A percentile compares a stretch with the other conserved stretches of the same genome.
phyloP scores from a whole-genome alignment of 768 basidiomycete genomes.

The Amyloporia xantha region DNA sequence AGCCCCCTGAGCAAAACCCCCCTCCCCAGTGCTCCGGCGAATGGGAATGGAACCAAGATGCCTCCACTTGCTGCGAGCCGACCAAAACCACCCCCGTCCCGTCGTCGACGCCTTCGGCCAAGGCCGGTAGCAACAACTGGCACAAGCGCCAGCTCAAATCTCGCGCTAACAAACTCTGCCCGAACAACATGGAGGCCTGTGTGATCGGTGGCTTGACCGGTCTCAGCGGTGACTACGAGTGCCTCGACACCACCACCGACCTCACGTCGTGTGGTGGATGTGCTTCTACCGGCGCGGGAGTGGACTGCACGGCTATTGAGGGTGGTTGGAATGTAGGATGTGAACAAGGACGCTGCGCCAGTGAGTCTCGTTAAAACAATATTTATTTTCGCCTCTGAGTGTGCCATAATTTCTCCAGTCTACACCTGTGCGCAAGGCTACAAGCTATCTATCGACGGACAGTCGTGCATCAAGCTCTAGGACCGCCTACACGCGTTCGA shows the following conservation, averaged over 20 bases:
- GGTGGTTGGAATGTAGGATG: slow-evolving; percentile 71
- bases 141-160: slow-evolving; percentile 29
- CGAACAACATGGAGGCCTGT: slow-evolving; percentile 48
- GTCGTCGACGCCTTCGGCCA: slow-evolving; percentile 24
- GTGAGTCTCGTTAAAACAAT: slow-evolving; percentile 30
- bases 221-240: slow-evolving; percentile 44
- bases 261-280: slow-evolving; percentile 77
- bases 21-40: slow-evolving; percentile 35
- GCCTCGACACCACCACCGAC: slow-evolving; percentile 55
- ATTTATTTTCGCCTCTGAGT: slow-evolving; percentile 6
- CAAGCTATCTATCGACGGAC: slow-evolving; percentile 34
- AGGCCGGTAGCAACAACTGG: slow-evolving; percentile 28
- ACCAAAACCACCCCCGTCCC: slow-evolving; percentile 25
- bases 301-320: slow-evolving; percentile 64
- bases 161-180: slow-evolving; percentile 42
- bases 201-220: slow-evolving; percentile 36
- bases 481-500: slow-evolving; percentile 3
- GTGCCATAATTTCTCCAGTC: slow-evolving; percentile 27
- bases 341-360: slow-evolving; percentile 43
- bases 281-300: slow-evolving; percentile 49
- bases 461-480: slow-evolving; percentile 35
- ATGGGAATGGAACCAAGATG: slow-evolving; percentile 38
- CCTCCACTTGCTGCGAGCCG: slow-evolving; percentile 32
- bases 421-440: slow-evolving; percentile 46
- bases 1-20: slow-evolving; percentile 34